phyloP scores from a whole-genome alignment of 1,139 yeast species.

The Saccharomycopsis hybrid region DNA sequence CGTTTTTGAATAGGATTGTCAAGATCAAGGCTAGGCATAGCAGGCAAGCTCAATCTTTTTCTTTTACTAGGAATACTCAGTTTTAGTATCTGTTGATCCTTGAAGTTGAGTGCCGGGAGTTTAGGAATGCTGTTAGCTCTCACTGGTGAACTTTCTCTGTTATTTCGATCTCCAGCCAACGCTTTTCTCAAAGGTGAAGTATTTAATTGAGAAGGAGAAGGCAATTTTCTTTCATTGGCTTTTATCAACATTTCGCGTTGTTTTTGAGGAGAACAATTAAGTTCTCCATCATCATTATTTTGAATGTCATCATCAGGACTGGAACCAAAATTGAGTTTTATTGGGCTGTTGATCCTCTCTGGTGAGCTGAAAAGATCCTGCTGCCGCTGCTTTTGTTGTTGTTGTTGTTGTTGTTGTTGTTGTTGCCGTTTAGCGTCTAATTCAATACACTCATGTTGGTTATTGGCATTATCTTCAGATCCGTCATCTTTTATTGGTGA shows the following conservation, averaged over 20 bases:
- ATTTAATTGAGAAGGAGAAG: constrained; percentile 11
- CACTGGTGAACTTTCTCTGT: not conserved
- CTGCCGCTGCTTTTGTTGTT: too few species aligned
- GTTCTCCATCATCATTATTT: too few species aligned
- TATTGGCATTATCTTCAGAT: not conserved
- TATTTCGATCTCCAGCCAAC: not conserved
- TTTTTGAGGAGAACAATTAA: not conserved
- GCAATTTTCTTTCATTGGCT: constrained; percentile 8
- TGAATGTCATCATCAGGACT: too few species aligned
- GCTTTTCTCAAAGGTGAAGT: constrained; percentile 20
- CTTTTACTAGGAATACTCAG: constrained; percentile 11
- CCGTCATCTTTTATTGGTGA: constrained; percentile 18
- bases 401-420: too few species aligned
- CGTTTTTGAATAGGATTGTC: too few species aligned
- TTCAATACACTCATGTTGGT: not conserved
- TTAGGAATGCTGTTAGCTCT: not conserved
- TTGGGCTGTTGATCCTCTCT: not conserved
- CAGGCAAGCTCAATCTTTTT: constrained; percentile 12
- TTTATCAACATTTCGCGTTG: constrained; percentile 2
- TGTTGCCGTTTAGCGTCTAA: too few species aligned
- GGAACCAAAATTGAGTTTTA: not conserved
- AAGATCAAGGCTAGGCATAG: not conserved
- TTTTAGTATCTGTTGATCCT: constrained; percentile 11
- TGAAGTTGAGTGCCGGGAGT: constrained; percentile 10
- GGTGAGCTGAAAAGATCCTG: not conserved